phyloP scores from a whole-genome alignment of 1,284 basidiomycete genomes.

The Cutaneotrichosporon spelunceum region DNA sequence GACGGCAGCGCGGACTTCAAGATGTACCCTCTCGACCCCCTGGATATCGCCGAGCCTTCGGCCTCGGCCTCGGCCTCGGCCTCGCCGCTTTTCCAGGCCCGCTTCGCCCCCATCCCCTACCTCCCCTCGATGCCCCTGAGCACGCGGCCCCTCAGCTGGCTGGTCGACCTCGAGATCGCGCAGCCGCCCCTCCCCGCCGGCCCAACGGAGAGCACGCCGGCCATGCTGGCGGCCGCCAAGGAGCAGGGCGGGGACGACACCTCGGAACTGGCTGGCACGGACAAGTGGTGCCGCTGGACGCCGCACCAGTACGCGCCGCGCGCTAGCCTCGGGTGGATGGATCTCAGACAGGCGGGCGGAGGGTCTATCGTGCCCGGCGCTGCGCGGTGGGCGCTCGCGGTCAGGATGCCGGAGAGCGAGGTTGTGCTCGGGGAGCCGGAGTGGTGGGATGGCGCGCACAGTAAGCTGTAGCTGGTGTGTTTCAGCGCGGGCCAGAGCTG shows the following conservation, averaged over 20 bases:
- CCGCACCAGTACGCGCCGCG: slow-evolving; percentile 12
- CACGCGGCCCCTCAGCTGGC: slow-evolving; percentile 1
- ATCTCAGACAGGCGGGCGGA: slow-evolving; percentile 10
- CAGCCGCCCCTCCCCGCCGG: slow-evolving; percentile 12
- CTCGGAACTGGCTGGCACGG: slow-evolving; percentile 5
- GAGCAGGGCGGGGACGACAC: neutral
- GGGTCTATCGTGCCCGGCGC: neutral
- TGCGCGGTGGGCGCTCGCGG: slow-evolving; percentile 2
- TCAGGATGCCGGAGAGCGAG: slow-evolving; percentile 5
- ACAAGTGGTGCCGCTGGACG: slow-evolving; percentile 11
- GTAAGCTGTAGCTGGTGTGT: neutral
- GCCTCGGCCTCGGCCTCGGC: too few species aligned
- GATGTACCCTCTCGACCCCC: slow-evolving; percentile 13
- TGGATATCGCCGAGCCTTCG: neutral
- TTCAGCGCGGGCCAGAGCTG: too few species aligned
- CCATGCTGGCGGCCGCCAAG: neutral
- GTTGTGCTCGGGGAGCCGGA: slow-evolving; percentile 2
- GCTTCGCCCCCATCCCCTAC: slow-evolving; percentile 7
- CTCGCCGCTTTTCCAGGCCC: slow-evolving; percentile 8
- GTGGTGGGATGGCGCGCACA: slow-evolving; percentile 5
- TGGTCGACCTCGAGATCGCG: slow-evolving; percentile 6
- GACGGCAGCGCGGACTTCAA: slow-evolving; percentile 7
- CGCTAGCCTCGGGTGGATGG: slow-evolving; percentile 4
- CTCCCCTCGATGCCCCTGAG: slow-evolving; percentile 9
- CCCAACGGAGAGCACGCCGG: neutral